A percentile compares a stretch with the other conserved stretches of the same genome.
These are phyloP conservation scores for Achlya hypogyna DNA, from an alignment of 352 stramenopile genomes.

Conservation along the genomic window DNA sequence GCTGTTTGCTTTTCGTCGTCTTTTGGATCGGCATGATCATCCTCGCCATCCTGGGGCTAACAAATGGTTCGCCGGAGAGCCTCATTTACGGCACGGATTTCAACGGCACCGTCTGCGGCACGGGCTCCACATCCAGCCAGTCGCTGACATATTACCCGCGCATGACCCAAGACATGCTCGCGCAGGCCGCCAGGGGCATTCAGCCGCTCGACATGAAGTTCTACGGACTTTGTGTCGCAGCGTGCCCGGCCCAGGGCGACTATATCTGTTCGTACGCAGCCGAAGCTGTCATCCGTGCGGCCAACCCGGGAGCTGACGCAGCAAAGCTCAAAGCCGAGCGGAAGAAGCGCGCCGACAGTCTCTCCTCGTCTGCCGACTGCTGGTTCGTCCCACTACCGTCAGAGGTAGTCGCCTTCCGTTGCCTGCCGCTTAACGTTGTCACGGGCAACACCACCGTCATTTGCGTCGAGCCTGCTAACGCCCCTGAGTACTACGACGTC, in stretches of 20 bases:
- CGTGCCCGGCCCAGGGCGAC: constrained; percentile 33
- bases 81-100: constrained; percentile 67
- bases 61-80: constrained; percentile 55
- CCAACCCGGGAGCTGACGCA: constrained; percentile 33
- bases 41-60: constrained; percentile 42
- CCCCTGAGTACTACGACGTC: constrained; percentile 57
- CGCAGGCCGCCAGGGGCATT: constrained; percentile 34
- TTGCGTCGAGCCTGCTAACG: constrained; percentile 57
- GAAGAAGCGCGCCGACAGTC: constrained; percentile 30
- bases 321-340: constrained; percentile 34
- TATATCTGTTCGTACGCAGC: constrained; percentile 76
- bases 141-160: constrained; percentile 64
- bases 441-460: constrained; percentile 34
- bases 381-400: constrained; percentile 61
- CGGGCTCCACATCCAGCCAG: constrained; percentile 23
- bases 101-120: constrained; percentile 66
- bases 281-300: constrained; percentile 38
- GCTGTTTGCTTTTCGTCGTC: constrained; percentile 48
- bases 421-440: constrained; percentile 65
- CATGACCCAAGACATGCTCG: constrained; percentile 63
- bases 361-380: constrained; percentile 35
- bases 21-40: constrained; percentile 68
- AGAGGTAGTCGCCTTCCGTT: constrained; percentile 66
- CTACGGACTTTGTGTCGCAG: constrained; percentile 57
- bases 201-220: constrained; percentile 49